Base-by-base conservation (phyloP, 495 filamentous ascomycete genomes). In the Neurospora sp. region DNA sequence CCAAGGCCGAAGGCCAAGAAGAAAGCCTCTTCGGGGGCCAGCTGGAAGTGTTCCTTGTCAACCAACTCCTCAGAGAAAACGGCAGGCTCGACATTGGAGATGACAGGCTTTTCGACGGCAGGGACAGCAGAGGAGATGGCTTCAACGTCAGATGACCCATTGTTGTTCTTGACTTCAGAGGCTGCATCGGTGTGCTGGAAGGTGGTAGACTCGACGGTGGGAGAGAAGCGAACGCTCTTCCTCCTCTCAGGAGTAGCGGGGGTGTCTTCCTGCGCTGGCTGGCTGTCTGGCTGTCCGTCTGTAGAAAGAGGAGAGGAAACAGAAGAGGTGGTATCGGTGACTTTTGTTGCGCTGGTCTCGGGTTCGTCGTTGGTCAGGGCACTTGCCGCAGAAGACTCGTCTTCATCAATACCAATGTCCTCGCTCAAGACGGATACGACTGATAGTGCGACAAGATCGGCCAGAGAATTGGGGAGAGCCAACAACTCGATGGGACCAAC, bases 1-100 rank as follows among this genome's bases (percentile, higher is more conserved):
- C 96, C 95, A 3, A 99, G 85, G 3, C 85, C 90, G 78, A 94
- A 99, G 14, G 85, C 84, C 5, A 99, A 87, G 82, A 97, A 99
- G 82, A 98, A 96, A 3, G 93, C 89, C 83, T 99, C 96, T 78
- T 97, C 95, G 3, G 90, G 87, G 9, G 91, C 92, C 22, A 98
- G 84, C 78, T 99, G 96, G 40, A 97, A 90, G 77, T 97, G 94
- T 74, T 99, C 96, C 82, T 94, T 89, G 78, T 98, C 90, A 68
- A 86, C 75, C 48, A 97, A 83, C 40, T 82, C 78, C 14, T 44
- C 68, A 5, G 74, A 31, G 6, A 27, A 10, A 16, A 42, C 53
- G 20, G 44, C 8, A n/a, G 59, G 9, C n/a, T 69, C 35, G 10
- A 46, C 31, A 12, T 40, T 35, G 1, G 48, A 10, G 12, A 37